Evolutionary conservation across 163 green algal species (phyloP).

Genomic region (Scenedesmus sp.): DNA sequence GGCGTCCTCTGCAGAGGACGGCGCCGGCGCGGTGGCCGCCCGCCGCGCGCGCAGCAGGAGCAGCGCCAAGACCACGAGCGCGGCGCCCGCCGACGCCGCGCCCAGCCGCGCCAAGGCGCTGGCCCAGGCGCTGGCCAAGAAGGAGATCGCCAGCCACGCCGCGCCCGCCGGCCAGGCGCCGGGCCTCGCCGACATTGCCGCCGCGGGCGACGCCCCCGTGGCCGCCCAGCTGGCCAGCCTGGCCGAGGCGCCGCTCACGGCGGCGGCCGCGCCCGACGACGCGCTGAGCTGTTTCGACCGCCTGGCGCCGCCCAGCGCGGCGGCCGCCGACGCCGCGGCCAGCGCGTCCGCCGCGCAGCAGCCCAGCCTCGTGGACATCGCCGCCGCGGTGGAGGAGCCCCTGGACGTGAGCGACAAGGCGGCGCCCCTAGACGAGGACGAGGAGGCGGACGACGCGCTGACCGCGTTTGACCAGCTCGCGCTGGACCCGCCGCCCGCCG

Average conservation of each 20-base stretch:
- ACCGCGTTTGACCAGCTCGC: slow-evolving; percentile 16
- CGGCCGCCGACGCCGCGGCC: neutral
- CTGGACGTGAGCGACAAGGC: neutral
- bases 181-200: neutral
- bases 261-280: neutral
- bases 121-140: slow-evolving; percentile 22
- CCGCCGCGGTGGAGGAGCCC: slow-evolving; percentile 4
- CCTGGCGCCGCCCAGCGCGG: neutral
- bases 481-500: neutral
- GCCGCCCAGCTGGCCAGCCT: slow-evolving; percentile 3
- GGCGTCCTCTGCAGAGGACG: neutral
- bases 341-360: no score
- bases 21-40: no score
- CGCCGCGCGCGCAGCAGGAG: neutral
- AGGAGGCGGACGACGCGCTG: slow-evolving; percentile 24
- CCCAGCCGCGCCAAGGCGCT: slow-evolving; percentile 28
- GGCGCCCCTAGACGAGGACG: slow-evolving; percentile 8
- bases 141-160: slow-evolving; percentile 10
- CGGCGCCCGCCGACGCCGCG: neutral
- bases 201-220: neutral
- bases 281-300: slow-evolving; percentile 13
- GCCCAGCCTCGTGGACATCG: slow-evolving; percentile 24
- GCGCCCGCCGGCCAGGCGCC: neutral
- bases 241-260: neutral
- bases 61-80: slow-evolving; percentile 13